A percentile compares a stretch with the other conserved stretches of the same genome.
Evolutionary conservation across 2,329 filamentous ascomycete genomes (phyloP).

Genomic region (Ophiognomonia clavigignenti-juglandacearum): DNA sequence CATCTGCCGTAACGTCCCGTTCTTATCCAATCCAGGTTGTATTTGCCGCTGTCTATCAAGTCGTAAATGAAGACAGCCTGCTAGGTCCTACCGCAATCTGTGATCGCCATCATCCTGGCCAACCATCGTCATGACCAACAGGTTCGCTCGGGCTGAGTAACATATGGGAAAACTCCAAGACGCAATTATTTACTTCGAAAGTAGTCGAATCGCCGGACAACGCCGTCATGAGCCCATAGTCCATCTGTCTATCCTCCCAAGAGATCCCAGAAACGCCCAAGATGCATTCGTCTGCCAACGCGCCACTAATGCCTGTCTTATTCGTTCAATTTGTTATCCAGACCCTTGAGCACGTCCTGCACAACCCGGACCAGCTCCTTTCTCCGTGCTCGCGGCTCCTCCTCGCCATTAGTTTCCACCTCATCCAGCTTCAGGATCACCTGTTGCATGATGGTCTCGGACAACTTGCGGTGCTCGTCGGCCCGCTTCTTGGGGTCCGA

Average conservation of each 20-base stretch:
- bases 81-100: not conserved
- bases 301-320: not conserved
- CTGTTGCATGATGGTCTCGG: constrained; percentile 72
- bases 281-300: not conserved
- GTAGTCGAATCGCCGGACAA: not conserved
- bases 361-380: constrained; percentile 71
- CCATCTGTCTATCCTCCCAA: not conserved
- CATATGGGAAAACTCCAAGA: not conserved
- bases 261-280: not conserved
- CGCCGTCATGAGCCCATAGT: not conserved
- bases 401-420: constrained; percentile 67
- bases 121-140: not conserved
- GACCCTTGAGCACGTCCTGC: constrained; percentile 58
- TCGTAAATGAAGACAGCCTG: not conserved
- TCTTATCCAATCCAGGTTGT: no score
- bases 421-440: constrained; percentile 72
- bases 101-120: not conserved
- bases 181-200: not conserved
- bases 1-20: not conserved
- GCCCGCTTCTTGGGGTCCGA: constrained; percentile 60
- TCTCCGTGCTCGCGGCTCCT: constrained; percentile 57
- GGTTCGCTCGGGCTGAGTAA: no score
- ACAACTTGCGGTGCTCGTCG: constrained; percentile 70
- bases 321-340: constrained; percentile 44
- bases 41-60: not conserved